Conservation (phyloP, 2,329 filamentous ascomycete species). For the Tolypocladium endophyticum region DNA sequence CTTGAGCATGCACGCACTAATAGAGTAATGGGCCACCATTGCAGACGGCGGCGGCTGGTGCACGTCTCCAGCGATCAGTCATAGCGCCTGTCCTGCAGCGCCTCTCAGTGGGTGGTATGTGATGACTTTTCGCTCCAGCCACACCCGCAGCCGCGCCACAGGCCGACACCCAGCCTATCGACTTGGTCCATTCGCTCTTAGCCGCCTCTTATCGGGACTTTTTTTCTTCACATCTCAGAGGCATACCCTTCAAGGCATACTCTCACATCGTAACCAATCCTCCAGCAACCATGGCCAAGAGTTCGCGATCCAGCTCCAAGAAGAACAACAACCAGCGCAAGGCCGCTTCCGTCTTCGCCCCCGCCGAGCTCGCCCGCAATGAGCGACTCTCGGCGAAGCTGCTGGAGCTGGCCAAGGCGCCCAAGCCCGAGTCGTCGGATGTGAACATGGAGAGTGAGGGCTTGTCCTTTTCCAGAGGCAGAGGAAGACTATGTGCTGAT, state of each 20-base stretch:
- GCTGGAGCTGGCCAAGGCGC: slow-evolving; percentile 66
- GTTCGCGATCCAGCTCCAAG: slow-evolving; percentile 63
- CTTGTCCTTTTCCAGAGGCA: not conserved
- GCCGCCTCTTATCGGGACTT: not conserved
- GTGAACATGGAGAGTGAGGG: slow-evolving; percentile 34
- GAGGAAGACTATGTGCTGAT: slow-evolving; percentile 1
- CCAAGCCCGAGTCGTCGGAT: slow-evolving; percentile 51
- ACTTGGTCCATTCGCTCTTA: not conserved
- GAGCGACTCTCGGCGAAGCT: slow-evolving; percentile 81
- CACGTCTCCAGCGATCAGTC: not conserved
- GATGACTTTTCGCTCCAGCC: not conserved
- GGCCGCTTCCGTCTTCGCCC: slow-evolving; percentile 74
- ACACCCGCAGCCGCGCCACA: not conserved
- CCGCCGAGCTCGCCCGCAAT: slow-evolving; percentile 66
- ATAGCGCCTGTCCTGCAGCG: not conserved
- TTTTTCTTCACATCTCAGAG: slow-evolving; percentile 4
- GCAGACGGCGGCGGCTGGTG: not conserved
- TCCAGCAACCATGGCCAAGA: slow-evolving; percentile 66
- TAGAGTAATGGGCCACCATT: not conserved
- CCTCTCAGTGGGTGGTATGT: not conserved
- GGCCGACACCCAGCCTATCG: not conserved
- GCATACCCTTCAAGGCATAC: not conserved
- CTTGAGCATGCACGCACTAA: not conserved
- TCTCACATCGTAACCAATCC: slow-evolving; percentile 1
- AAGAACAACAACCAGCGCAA: slow-evolving; percentile 79